Evolutionary conservation across 257 asterid genomes (phyloP).

Genomic region (Phtheirospermum japonicum): DNA sequence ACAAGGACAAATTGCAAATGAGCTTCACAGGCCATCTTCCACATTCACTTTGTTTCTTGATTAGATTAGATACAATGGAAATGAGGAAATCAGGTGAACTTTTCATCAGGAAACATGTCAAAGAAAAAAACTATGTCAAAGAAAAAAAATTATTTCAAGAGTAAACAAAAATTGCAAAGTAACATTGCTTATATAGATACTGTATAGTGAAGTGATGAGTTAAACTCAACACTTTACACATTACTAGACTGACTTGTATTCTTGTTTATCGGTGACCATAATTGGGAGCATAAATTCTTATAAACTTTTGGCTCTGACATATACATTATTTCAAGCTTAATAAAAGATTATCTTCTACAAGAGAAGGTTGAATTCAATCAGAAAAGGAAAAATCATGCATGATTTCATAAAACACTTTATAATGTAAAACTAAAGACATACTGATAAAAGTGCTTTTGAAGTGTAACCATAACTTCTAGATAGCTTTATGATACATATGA

Average conservation of each 20-base stretch:
- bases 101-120: not conserved
- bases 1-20: constrained; percentile 26
- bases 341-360: not conserved
- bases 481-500: not conserved
- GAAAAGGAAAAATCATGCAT: not conserved
- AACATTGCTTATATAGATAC: too few relatives aligned
- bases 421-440: constrained; percentile 7
- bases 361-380: not conserved
- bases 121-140: too few relatives aligned
- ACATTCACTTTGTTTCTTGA: constrained; percentile 7
- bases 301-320: not conserved
- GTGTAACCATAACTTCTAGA: not conserved
- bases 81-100: not conserved
- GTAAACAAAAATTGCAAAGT: not conserved
- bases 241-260: not conserved
- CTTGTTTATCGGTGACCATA: not conserved
- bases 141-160: not conserved
- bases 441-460: not conserved
- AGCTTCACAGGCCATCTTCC: constrained; percentile 15
- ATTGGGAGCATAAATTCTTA: not conserved
- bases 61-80: constrained; percentile 3
- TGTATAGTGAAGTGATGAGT: not conserved
- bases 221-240: not conserved
- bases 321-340: not conserved
- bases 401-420: not conserved